Evolutionary conservation across 257 asterid genomes (phyloP).

Genomic region (Solanum microdontum): DNA sequence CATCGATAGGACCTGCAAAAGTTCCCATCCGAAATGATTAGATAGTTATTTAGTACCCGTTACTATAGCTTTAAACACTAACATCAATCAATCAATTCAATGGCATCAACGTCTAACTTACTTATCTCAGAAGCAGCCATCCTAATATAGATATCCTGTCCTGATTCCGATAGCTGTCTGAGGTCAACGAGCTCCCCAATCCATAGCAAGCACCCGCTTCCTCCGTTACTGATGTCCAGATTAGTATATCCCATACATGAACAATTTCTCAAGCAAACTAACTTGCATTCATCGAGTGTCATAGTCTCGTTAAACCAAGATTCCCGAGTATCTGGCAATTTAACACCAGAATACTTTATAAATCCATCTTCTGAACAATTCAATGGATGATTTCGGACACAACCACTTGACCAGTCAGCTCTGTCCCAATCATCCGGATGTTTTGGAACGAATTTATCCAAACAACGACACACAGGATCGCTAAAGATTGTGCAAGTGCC

Average conservation of each 20-base stretch:
- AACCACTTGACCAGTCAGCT: constrained; percentile 18
- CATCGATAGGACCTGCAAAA: not conserved
- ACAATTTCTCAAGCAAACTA: constrained; percentile 17
- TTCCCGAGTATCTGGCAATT: constrained; percentile 15
- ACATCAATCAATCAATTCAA: not conserved
- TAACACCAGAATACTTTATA: constrained; percentile 8
- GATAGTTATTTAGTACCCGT: not conserved
- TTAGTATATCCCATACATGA: constrained; percentile 24
- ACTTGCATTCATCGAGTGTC: constrained; percentile 16
- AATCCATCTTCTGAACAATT: constrained; percentile 13
- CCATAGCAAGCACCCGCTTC: constrained; percentile 21
- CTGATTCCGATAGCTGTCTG: constrained; percentile 6
- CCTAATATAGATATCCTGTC: constrained; percentile 19
- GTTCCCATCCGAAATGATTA: not conserved
- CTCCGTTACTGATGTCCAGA: constrained; percentile 10
- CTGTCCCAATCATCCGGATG: constrained; percentile 9
- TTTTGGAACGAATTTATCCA: constrained; percentile 11
- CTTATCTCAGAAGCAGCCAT: constrained; percentile 20
- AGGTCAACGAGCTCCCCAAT: constrained; percentile 20
- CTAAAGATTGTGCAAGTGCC: constrained; percentile 8
- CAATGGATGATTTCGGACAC: constrained; percentile 10
- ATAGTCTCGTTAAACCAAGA: constrained; percentile 13
- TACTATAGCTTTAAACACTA: not conserved
- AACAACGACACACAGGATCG: constrained; percentile 20
- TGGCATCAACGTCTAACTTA: not conserved